A percentile compares a stretch with the other conserved stretches of the same genome.
Conservation (phyloP, 2,329 filamentous ascomycete species). For the Macrophomina pseudophaseolina region DNA sequence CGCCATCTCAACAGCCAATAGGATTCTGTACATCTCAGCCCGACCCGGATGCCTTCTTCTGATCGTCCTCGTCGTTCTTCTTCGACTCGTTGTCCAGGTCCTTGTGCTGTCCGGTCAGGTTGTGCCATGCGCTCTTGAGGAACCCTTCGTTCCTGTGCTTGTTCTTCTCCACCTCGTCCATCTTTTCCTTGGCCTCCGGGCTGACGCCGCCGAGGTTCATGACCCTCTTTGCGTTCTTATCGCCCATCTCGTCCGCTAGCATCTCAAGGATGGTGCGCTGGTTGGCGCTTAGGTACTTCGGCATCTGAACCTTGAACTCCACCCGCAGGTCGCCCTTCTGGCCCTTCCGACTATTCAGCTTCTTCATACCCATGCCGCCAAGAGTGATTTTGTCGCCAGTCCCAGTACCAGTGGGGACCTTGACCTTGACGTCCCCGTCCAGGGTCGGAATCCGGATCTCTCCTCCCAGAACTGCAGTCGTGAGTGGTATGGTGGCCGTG, state of each 20-base stretch:
- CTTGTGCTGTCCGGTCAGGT: conserved; percentile 74
- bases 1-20: conserved; percentile 5
- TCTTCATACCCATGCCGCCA: conserved; percentile 91
- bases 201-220: conserved; percentile 76
- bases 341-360: conserved; percentile 68
- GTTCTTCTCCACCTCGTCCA: conserved; percentile 31
- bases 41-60: conserved; percentile 43
- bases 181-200: conserved; percentile 29
- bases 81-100: conserved; percentile 36
- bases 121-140: conserved; percentile 92
- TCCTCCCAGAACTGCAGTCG: conserved; percentile 89
- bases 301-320: conserved; percentile 94
- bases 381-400: conserved; percentile 92
- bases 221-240: conserved; percentile 87
- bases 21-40: conserved; percentile 29
- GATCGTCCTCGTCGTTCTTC: conserved; percentile 39
- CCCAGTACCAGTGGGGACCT: conserved; percentile 86
- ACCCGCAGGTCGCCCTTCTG: conserved; percentile 83
- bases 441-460: conserved; percentile 89
- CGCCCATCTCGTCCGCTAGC: conserved; percentile 93
- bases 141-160: conserved; percentile 83
- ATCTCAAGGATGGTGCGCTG: conserved; percentile 94
- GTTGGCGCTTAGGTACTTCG: conserved; percentile 89
- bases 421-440: conserved; percentile 87
- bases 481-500: conserved; percentile 88